phyloP scores from a whole-genome alignment of 108 stramenopile species.

The Pseudonitzschia pungens region DNA sequence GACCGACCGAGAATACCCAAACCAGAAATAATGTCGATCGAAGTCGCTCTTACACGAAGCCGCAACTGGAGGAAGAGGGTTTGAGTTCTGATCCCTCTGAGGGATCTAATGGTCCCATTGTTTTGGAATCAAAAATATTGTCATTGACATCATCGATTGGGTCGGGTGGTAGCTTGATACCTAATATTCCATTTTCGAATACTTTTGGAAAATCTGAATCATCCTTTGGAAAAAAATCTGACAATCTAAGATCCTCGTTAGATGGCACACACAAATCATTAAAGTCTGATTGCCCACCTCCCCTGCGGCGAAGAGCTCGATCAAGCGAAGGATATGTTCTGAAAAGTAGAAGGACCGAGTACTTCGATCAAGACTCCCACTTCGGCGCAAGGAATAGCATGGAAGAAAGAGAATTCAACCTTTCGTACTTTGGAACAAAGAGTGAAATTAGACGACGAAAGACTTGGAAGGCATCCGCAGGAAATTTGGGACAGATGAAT shows the following conservation, averaged over 20 bases:
- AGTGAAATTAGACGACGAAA: slow-evolving; percentile 3
- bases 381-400: not conserved
- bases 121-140: not conserved
- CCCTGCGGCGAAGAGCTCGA: slow-evolving; percentile 5
- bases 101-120: not conserved
- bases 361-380: not conserved
- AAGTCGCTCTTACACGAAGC: not conserved
- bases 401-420: not conserved
- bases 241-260: not conserved
- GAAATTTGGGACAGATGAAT: not conserved
- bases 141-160: not conserved
- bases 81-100: not conserved
- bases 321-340: slow-evolving; percentile 11
- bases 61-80: not conserved
- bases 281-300: not conserved
- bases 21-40: not conserved
- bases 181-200: slow-evolving; percentile 4
- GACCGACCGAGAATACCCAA: slow-evolving; percentile 7
- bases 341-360: not conserved
- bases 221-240: not conserved
- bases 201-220: slow-evolving; percentile 13
- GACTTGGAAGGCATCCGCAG: not conserved
- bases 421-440: not conserved
- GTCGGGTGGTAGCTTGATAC: not conserved
- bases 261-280: not conserved